phyloP scores from a whole-genome alignment of 2,329 filamentous ascomycete genomes.

The Cordyceps pruinosa region DNA sequence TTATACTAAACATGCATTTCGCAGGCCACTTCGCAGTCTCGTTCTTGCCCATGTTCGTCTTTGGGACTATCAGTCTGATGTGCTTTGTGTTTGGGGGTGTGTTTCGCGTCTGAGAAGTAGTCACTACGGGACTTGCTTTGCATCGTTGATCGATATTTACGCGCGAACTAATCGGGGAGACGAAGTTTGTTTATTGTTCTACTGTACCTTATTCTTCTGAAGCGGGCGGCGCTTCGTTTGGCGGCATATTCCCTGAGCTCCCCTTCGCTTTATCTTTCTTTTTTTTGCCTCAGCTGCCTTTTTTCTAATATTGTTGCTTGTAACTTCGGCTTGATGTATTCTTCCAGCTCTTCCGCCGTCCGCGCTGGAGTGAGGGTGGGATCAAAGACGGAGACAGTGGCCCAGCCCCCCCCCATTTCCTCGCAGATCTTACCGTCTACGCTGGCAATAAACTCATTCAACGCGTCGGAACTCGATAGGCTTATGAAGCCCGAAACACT shows the following conservation, averaged over 20 bases:
- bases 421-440: not conserved
- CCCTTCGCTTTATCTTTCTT: too few species aligned
- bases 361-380: not conserved
- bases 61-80: not conserved
- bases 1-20: not conserved
- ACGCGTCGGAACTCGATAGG: not conserved
- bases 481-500: not conserved
- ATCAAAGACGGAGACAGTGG: not conserved
- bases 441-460: not conserved
- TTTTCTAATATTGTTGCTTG: not conserved
- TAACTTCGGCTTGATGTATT: not conserved
- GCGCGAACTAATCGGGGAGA: too few species aligned
- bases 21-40: not conserved
- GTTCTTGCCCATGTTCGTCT: not conserved
- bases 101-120: not conserved
- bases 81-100: not conserved
- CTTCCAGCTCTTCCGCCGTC: constrained; percentile 1
- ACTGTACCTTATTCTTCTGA: too few species aligned
- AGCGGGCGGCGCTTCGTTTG: too few species aligned
- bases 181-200: too few species aligned
- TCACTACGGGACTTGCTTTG: too few species aligned
- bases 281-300: not conserved
- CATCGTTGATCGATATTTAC: too few species aligned
- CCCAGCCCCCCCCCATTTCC: not conserved
- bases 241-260: too few species aligned